These are phyloP conservation scores for Loxodes magnus DNA, from an alignment of 73 alveolate species.

Conservation along the genomic window DNA sequence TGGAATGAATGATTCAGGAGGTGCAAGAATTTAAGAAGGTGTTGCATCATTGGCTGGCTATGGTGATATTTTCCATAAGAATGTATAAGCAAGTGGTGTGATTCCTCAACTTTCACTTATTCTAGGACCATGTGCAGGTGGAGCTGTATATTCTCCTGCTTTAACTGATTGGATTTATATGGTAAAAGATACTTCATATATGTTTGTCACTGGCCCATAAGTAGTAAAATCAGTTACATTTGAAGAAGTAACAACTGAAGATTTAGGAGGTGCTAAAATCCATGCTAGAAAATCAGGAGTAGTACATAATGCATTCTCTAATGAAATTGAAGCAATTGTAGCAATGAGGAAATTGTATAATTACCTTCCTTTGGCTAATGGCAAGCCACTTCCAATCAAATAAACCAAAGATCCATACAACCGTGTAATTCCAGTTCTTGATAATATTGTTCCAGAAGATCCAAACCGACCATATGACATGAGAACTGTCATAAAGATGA, in stretches of 20 bases:
- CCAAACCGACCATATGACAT: constrained; percentile 56
- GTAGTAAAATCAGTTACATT: constrained; percentile 51
- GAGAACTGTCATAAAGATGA: constrained; percentile 26
- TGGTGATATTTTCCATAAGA: constrained; percentile 44
- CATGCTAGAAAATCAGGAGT: constrained; percentile 39
- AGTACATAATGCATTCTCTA: constrained; percentile 28
- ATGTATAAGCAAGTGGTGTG: constrained; percentile 50
- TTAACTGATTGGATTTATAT: no score
- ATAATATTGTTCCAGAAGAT: constrained; percentile 42
- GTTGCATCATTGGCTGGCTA: constrained; percentile 59
- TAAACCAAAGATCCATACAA: constrained; percentile 28
- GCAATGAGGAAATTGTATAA: constrained; percentile 27
- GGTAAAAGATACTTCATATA: constrained; percentile 46
- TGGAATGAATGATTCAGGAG: constrained; percentile 58
- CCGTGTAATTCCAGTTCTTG: constrained; percentile 22
- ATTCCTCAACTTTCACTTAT: constrained; percentile 48
- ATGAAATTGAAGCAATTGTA: constrained; percentile 40
- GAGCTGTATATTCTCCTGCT: no score
- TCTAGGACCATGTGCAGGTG: constrained; percentile 66
- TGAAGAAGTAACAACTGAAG: constrained; percentile 45
- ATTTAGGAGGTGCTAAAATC: constrained; percentile 46
- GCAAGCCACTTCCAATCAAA: constrained; percentile 36
- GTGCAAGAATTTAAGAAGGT: constrained; percentile 64
- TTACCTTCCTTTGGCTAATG: constrained; percentile 27
- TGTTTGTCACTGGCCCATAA: constrained; percentile 62